Evolutionary conservation across 768 basidiomycete genomes (phyloP).

Genomic region (Suillus variegatus): DNA sequence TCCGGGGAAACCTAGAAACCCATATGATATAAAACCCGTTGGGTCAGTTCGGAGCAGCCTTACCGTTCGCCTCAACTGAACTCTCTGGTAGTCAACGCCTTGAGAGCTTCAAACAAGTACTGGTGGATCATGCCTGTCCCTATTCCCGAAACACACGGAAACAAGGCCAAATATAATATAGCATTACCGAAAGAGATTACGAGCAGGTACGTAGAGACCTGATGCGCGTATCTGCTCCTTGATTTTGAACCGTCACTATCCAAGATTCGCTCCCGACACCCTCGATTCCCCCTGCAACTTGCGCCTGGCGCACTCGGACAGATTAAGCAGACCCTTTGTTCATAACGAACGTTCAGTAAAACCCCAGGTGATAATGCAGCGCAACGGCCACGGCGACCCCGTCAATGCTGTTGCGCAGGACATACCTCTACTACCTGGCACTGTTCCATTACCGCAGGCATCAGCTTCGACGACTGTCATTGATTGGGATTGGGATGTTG

Average conservation of each 20-base stretch:
- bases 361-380: conserved; percentile 1
- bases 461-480: conserved; percentile 26
- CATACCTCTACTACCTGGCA: conserved; percentile 19
- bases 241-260: background rate
- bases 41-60: background rate
- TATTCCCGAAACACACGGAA: conserved; percentile 14
- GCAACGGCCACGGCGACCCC: conserved; percentile 7
- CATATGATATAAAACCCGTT: conserved; percentile 1
- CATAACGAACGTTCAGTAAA: background rate
- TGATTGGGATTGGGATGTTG: conserved; percentile 71
- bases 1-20: background rate
- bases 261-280: background rate
- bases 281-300: background rate
- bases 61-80: background rate
- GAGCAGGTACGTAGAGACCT: conserved; percentile 15
- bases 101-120: background rate
- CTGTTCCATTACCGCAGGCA: conserved; percentile 19
- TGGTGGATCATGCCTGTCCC: conserved; percentile 23
- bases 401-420: conserved; percentile 9
- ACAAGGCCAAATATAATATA: conserved; percentile 29
- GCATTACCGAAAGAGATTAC: conserved; percentile 20
- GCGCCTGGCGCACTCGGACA: background rate
- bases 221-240: conserved; percentile 10
- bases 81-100: background rate
- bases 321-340: background rate